Conservation (phyloP, 2,329 filamentous ascomycete species). For the Aspergillus sp. region DNA sequence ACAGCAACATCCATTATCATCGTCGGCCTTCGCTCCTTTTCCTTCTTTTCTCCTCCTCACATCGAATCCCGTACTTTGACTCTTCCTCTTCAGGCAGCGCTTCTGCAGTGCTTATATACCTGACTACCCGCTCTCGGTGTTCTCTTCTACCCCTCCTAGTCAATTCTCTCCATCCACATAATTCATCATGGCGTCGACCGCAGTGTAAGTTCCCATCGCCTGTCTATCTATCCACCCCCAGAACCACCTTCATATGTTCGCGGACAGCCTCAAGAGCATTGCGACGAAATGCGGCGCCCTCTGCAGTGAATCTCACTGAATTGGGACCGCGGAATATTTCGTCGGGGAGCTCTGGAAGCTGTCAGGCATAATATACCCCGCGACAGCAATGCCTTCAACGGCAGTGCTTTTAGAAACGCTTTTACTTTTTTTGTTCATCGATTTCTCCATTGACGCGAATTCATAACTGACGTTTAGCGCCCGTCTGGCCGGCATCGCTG, state of each 20-base stretch:
- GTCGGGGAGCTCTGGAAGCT: background rate
- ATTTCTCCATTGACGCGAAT: slow-evolving; percentile 30
- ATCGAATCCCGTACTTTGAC: slow-evolving; percentile 10
- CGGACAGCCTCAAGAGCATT: background rate
- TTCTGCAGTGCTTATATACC: slow-evolving; percentile 17
- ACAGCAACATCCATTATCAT: slow-evolving; percentile 7
- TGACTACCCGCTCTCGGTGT: slow-evolving; percentile 8
- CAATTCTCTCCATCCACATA: slow-evolving; percentile 14
- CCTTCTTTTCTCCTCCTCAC: slow-evolving; percentile 17
- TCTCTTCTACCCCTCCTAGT: slow-evolving; percentile 15
- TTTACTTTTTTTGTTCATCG: background rate
- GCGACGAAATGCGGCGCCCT: background rate
- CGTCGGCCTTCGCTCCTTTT: slow-evolving; percentile 24
- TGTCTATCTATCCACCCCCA: background rate
- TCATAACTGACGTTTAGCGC: slow-evolving; percentile 56
- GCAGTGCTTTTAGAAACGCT: background rate
- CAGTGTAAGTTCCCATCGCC: slow-evolving; percentile 41
- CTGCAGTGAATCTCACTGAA: background rate
- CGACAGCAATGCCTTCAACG: background rate
- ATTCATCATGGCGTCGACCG: slow-evolving; percentile 39
- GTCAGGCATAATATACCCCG: background rate
- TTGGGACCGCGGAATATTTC: background rate
- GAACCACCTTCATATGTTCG: background rate
- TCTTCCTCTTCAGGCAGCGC: slow-evolving; percentile 12
- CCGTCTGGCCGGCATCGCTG: slow-evolving; percentile 71